Evolutionary conservation across 495 filamentous ascomycete species (phyloP).

Genomic region (Extremus antarcticus): DNA sequence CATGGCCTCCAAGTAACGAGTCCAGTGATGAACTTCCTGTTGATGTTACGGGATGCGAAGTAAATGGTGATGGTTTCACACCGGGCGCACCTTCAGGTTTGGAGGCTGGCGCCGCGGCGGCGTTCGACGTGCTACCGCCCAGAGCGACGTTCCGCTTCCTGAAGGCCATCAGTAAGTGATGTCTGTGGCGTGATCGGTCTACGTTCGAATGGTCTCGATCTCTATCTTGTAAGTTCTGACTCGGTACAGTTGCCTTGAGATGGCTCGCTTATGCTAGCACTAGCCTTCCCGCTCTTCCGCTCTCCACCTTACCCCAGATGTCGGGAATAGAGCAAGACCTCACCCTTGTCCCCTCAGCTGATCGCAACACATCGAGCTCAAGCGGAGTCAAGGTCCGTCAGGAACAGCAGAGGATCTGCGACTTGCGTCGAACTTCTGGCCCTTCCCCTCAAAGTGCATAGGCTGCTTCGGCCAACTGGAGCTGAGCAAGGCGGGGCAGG

Average conservation of each 20-base stretch:
- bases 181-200: too few relatives aligned
- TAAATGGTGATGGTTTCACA: constrained; percentile 75
- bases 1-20: constrained; percentile 72
- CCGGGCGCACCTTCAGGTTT: constrained; percentile 38
- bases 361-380: background rate
- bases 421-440: background rate
- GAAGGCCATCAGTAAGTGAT: constrained; percentile 45
- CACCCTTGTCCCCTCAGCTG: background rate
- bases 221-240: too few relatives aligned
- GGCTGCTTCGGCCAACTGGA: background rate
- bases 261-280: background rate
- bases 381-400: background rate
- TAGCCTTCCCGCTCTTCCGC: background rate
- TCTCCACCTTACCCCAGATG: background rate
- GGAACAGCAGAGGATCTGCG: background rate
- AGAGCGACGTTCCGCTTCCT: constrained; percentile 76
- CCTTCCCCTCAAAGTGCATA: background rate
- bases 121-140: constrained; percentile 16
- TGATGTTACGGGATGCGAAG: constrained; percentile 80
- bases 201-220: too few relatives aligned
- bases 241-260: too few relatives aligned
- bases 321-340: background rate
- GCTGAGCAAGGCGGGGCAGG: background rate
- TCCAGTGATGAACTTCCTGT: constrained; percentile 82
- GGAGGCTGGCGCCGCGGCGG: background rate